These are phyloP conservation scores for Pichia phayaonensis DNA, from an alignment of 805 yeast species.

Conservation along the genomic window DNA sequence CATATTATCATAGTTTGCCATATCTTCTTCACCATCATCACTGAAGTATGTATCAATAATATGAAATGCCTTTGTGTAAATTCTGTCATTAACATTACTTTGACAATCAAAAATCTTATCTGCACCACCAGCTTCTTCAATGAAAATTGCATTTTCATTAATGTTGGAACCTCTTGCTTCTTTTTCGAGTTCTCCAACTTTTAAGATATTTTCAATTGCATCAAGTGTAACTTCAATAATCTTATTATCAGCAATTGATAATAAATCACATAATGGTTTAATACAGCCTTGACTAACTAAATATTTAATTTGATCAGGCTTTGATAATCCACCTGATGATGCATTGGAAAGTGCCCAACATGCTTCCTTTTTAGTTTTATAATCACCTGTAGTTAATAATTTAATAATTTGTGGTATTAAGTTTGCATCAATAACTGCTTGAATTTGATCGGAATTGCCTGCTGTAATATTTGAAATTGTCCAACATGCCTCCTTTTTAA, in stretches of 20 bases:
- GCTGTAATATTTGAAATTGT: slow-evolving; percentile 97
- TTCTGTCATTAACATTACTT: slow-evolving; percentile 82
- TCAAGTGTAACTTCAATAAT: slow-evolving; percentile 93
- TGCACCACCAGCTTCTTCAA: slow-evolving; percentile 98
- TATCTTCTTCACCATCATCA: slow-evolving; percentile 57
- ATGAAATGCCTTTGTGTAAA: slow-evolving; percentile 82
- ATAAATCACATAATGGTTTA: slow-evolving; percentile 91
- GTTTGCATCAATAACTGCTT: slow-evolving; percentile 92
- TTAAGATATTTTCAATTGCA: slow-evolving; percentile 87
- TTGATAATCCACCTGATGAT: slow-evolving; percentile 86
- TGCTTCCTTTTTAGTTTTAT: slow-evolving; percentile 95
- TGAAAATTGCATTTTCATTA: slow-evolving; percentile 83
- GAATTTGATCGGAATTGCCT: slow-evolving; percentile 91
- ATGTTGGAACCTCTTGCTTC: slow-evolving; percentile 61
- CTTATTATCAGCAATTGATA: slow-evolving; percentile 81
- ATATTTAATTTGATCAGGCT: slow-evolving; percentile 90
- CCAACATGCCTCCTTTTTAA: slow-evolving; percentile 98
- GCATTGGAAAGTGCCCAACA: slow-evolving; percentile 99
- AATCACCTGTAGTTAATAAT: slow-evolving; percentile 72
- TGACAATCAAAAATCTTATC: slow-evolving; percentile 94
- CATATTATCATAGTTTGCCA: slow-evolving; percentile 36
- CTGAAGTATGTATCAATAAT: slow-evolving; percentile 92
- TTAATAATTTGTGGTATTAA: slow-evolving; percentile 85
- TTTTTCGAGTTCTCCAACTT: slow-evolving; percentile 89
- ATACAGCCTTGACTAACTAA: slow-evolving; percentile 93